Percentiles rank a stretch among this genome's conserved stretches.
Evolutionary conservation across 768 basidiomycete species (phyloP).

Genomic region (Leucogyrophana mollusca): DNA sequence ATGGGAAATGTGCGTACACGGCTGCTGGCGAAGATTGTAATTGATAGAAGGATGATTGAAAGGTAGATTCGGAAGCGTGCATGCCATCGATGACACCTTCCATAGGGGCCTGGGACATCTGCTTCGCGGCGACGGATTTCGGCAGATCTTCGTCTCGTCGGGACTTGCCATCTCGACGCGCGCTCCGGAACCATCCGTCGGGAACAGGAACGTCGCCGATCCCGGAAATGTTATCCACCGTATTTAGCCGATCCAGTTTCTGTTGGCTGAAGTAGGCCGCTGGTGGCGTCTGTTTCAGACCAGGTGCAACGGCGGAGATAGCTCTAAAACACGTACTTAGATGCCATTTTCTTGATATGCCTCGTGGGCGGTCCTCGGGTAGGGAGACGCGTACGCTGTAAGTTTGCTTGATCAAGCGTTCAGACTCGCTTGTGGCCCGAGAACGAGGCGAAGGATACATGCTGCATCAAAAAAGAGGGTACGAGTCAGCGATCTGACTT

Average conservation of each 20-base stretch:
- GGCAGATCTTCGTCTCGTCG: conserved; percentile 39
- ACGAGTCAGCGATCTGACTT: conserved; percentile 8
- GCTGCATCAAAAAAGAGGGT: conserved; percentile 20
- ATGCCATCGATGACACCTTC: conserved; percentile 23
- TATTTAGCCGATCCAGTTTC: conserved; percentile 66
- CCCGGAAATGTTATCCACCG: conserved; percentile 67
- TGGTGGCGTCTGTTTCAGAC: conserved; percentile 27
- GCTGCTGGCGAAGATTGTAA: conserved; percentile 18
- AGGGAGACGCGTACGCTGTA: conserved; percentile 50
- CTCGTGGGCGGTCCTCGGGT: conserved; percentile 41
- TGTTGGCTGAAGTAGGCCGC: conserved; percentile 86
- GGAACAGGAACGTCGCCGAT: conserved; percentile 68
- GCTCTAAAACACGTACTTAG: conserved; percentile 42
- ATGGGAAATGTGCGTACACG: conserved; percentile 30
- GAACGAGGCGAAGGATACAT: conserved; percentile 40
- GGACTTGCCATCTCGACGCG: conserved; percentile 61
- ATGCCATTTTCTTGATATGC: conserved; percentile 50
- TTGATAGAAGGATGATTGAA: conserved; percentile 20
- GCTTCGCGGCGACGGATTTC: conserved; percentile 46
- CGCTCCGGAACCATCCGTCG: conserved; percentile 77
- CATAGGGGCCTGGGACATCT: conserved; percentile 31
- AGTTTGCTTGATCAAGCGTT: conserved; percentile 54
- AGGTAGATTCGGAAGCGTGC: conserved; percentile 9
- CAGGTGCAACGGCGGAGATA: conserved; percentile 24
- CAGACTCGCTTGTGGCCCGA: conserved; percentile 35